phyloP scores from a whole-genome alignment of 768 basidiomycete species.

The Amanita subjunquillea region DNA sequence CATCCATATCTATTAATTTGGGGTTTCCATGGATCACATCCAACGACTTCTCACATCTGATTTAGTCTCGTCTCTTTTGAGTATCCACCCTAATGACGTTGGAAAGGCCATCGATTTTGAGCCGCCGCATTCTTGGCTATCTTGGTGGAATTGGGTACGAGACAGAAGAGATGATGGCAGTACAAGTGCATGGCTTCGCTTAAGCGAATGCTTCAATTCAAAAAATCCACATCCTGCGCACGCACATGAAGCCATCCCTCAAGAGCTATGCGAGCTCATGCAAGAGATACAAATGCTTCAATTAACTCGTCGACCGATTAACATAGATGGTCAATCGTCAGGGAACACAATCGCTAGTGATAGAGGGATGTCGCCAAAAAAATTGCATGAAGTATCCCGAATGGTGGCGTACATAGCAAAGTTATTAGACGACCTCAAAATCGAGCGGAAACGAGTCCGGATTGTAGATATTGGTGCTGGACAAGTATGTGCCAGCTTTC shows the following conservation, averaged over 20 bases:
- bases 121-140: background rate
- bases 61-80: slow-evolving; percentile 4
- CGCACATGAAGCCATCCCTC: background rate
- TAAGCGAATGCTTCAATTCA: slow-evolving; percentile 5
- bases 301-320: slow-evolving; percentile 4
- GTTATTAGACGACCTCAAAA: slow-evolving; percentile 10
- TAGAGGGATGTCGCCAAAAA: slow-evolving; percentile 66
- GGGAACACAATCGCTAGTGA: slow-evolving; percentile 5
- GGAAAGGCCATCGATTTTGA: slow-evolving; percentile 1
- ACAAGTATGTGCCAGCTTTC: slow-evolving; percentile 31
- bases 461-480: slow-evolving; percentile 71
- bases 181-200: background rate
- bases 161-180: background rate
- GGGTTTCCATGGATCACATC: slow-evolving; percentile 2
- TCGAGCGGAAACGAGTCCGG: slow-evolving; percentile 15
- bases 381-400: slow-evolving; percentile 57
- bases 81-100: slow-evolving; percentile 4
- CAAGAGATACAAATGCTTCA: slow-evolving; percentile 3
- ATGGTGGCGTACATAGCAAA: slow-evolving; percentile 46
- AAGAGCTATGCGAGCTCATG: slow-evolving; percentile 2
- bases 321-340: background rate
- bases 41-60: slow-evolving; percentile 4
- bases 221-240: background rate
- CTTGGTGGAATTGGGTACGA: slow-evolving; percentile 5
- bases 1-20: background rate